Percentiles rank a stretch among this genome's conserved stretches.
These are phyloP conservation scores for Colletotrichum magnum DNA, from an alignment of 2,329 filamentous ascomycete species.

Conservation along the genomic window DNA sequence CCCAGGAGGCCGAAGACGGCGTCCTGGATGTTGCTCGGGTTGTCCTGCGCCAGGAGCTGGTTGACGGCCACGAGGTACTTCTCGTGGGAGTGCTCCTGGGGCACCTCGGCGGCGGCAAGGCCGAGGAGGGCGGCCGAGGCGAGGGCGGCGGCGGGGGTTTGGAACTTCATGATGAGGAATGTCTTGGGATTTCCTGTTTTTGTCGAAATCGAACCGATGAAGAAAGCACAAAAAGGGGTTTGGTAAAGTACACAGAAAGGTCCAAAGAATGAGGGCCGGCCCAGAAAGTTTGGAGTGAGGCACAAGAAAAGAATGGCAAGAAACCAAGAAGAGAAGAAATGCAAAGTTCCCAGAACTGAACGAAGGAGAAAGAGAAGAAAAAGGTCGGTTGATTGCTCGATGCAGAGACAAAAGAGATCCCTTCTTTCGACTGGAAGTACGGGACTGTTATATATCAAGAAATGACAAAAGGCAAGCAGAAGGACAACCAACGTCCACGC, in stretches of 20 bases:
- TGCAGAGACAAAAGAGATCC: not conserved
- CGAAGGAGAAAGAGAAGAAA: conserved; percentile 33
- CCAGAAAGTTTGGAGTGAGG: conserved; percentile 33
- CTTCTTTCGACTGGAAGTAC: not conserved
- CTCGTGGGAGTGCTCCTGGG: conserved; percentile 70
- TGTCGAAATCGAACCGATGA: not conserved
- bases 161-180: conserved; percentile 39
- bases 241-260: conserved; percentile 12
- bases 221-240: not conserved
- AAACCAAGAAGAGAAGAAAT: conserved; percentile 30
- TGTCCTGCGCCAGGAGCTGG: conserved; percentile 60
- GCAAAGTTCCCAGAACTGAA: conserved; percentile 43
- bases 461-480: not conserved
- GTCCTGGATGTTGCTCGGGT: conserved; percentile 66
- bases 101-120: conserved; percentile 58
- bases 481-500: not conserved
- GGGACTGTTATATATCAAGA: conserved; percentile 21
- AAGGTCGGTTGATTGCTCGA: conserved; percentile 26
- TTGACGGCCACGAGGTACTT: conserved; percentile 62
- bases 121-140: conserved; percentile 29
- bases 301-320: conserved; percentile 20
- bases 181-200: not conserved
- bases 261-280: conserved; percentile 42
- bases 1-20: conserved; percentile 63
- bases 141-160: conserved; percentile 34